Conservation (phyloP, 371 early-diverging fungal species). For the Sporodiniella umbellata region DNA sequence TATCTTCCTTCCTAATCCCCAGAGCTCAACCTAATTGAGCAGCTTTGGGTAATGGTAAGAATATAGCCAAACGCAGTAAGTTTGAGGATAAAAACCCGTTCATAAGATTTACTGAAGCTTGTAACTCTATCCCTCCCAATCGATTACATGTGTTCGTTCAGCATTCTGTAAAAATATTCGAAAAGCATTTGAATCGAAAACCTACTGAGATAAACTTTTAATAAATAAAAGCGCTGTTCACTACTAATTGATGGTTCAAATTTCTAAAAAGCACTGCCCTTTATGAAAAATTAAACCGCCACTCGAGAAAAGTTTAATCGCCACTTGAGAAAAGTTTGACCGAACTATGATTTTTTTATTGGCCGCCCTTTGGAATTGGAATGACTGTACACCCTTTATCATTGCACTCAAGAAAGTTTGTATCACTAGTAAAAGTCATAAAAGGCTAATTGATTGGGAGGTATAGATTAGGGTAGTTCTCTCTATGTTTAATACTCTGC, state of each 20-base stretch:
- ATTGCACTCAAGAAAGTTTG: too few species aligned
- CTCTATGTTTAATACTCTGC: too few species aligned
- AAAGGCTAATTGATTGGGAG: too few species aligned
- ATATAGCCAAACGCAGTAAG: slow-evolving; percentile 1
- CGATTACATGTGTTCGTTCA: slow-evolving; percentile 1
- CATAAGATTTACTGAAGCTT: slow-evolving; percentile 4
- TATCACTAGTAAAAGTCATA: too few species aligned
- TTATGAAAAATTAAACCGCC: background rate
- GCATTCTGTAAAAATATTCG: slow-evolving; percentile 7
- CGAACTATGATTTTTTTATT: too few species aligned
- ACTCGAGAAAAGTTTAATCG: background rate
- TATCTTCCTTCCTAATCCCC: slow-evolving; percentile 2
- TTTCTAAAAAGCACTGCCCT: background rate
- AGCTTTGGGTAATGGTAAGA: background rate
- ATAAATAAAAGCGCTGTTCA: slow-evolving; percentile 3
- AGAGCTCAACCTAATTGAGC: slow-evolving; percentile 4
- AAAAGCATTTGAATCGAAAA: slow-evolving; percentile 11
- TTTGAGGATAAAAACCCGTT: background rate
- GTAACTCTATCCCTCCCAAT: slow-evolving; percentile 3
- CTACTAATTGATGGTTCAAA: background rate
- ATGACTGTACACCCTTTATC: too few species aligned
- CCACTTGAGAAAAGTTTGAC: background rate
- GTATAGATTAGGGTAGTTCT: too few species aligned
- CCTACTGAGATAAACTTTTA: slow-evolving; percentile 7
- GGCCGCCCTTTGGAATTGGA: background rate